Conservation (phyloP, 495 filamentous ascomycete species). For the Lichenothelia convexa region DNA sequence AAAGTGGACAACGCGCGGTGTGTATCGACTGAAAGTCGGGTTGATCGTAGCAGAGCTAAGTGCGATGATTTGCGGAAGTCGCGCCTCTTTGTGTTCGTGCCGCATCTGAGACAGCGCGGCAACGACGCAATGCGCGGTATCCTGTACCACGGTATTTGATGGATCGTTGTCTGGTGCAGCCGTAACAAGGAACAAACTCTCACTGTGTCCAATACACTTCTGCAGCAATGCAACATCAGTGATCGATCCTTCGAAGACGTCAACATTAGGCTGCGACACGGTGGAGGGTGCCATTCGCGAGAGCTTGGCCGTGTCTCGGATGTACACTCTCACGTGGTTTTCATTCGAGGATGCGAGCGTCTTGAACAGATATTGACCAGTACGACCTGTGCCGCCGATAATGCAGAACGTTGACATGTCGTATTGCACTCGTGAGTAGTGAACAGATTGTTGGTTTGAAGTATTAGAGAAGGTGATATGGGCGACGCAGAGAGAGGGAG, state of each 20-base stretch:
- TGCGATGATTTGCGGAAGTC: too few species aligned
- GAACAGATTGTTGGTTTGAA: too few species aligned
- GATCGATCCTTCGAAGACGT: constrained; percentile 23
- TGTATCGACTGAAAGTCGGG: too few species aligned
- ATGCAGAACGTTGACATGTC: constrained; percentile 8
- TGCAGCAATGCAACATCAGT: constrained; percentile 18
- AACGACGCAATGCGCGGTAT: constrained; percentile 19
- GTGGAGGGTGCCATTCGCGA: constrained; percentile 15
- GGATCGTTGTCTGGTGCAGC: constrained; percentile 24
- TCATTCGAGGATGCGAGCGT: constrained; percentile 17
- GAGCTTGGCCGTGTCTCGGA: constrained; percentile 24
- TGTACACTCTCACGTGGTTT: constrained; percentile 19
- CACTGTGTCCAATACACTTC: constrained; percentile 16
- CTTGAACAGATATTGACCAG: constrained; percentile 15
- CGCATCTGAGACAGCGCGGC: constrained; percentile 16
- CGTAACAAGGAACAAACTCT: constrained; percentile 21
- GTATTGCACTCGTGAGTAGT: too few species aligned
- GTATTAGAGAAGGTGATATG: too few species aligned
- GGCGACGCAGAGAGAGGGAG: too few species aligned
- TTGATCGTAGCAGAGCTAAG: too few species aligned
- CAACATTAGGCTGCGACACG: constrained; percentile 10
- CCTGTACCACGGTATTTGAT: constrained; percentile 15
- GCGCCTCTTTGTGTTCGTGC: not conserved
- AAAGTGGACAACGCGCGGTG: too few species aligned
- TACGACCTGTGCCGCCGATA: constrained; percentile 8